Evolutionary conservation across 805 yeast species (phyloP).

Genomic region (Kazachstania viticola): DNA sequence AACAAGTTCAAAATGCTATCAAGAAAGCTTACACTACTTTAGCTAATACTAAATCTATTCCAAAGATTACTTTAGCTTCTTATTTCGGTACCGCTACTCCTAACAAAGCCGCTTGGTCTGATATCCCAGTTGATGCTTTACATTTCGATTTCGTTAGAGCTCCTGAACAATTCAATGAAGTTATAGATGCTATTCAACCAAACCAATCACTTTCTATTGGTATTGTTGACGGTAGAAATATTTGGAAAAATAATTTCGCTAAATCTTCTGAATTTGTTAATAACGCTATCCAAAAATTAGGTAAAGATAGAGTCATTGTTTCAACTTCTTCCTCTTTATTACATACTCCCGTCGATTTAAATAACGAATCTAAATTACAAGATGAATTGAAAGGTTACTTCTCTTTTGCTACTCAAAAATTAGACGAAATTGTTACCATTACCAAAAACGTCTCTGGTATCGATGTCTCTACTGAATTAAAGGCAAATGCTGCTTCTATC

Average conservation of each 20-base stretch:
- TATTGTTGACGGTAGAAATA: constrained; percentile 97
- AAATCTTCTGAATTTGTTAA: constrained; percentile 74
- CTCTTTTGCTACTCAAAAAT: constrained; percentile 96
- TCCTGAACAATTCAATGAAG: constrained; percentile 90
- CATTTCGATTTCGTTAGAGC: constrained; percentile 94
- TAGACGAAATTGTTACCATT: constrained; percentile 79
- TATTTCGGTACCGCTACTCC: constrained; percentile 99
- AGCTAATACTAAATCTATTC: constrained; percentile 51
- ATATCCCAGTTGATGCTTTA: constrained; percentile 86
- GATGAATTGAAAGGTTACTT: constrained; percentile 93
- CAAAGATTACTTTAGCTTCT: constrained; percentile 74
- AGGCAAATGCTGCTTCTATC: constrained; percentile 79
- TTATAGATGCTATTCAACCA: constrained; percentile 49
- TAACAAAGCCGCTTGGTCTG: constrained; percentile 80
- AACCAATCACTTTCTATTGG: constrained; percentile 87
- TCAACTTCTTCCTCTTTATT: constrained; percentile 94
- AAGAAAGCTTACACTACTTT: constrained; percentile 77
- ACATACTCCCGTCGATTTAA: constrained; percentile 97
- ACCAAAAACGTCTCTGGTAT: constrained; percentile 80
- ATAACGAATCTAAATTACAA: constrained; percentile 82
- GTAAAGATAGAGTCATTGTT: constrained; percentile 75
- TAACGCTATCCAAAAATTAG: constrained; percentile 75
- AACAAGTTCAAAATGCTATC: constrained; percentile 72
- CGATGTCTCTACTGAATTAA: constrained; percentile 65
- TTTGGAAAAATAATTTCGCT: constrained; percentile 95